phyloP scores from a whole-genome alignment of 805 yeast species.

The Millerozyma acaciae region DNA sequence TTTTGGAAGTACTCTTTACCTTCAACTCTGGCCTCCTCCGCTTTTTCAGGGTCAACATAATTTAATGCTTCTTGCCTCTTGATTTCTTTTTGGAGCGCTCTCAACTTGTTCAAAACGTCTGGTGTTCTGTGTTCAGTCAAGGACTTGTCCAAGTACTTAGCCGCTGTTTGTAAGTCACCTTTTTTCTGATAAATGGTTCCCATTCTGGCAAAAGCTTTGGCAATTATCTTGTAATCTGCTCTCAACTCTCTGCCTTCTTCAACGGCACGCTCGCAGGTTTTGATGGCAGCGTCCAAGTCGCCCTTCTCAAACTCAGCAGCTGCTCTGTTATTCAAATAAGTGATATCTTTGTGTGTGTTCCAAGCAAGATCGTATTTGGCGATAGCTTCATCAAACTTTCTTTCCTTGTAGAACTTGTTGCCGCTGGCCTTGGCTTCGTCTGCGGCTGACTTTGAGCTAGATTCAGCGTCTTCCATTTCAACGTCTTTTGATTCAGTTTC shows the following conservation, averaged over 20 bases:
- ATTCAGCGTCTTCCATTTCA: conserved; percentile 34
- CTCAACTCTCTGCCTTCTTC: conserved; percentile 86
- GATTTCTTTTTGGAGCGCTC: conserved; percentile 80
- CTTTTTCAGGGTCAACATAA: conserved; percentile 85
- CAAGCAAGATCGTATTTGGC: conserved; percentile 82
- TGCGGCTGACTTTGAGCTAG: conserved; percentile 47
- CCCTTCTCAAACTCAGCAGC: conserved; percentile 98
- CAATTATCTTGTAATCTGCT: conserved; percentile 87
- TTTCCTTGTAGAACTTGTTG: conserved; percentile 78
- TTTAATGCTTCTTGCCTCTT: conserved; percentile 73
- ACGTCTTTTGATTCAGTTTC: conserved; percentile 24
- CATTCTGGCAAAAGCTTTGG: conserved; percentile 89
- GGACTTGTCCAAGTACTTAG: conserved; percentile 78
- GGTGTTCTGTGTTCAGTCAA: conserved; percentile 97
- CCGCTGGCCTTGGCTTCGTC: conserved; percentile 79
- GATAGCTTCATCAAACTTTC: conserved; percentile 91
- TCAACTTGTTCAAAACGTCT: conserved; percentile 81
- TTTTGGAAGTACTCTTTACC: conserved; percentile 88
- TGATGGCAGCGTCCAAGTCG: conserved; percentile 79
- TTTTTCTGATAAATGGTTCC: conserved; percentile 79
- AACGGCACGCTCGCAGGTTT: conserved; percentile 76
- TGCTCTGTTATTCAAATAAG: conserved; percentile 92
- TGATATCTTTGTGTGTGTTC: conserved; percentile 75
- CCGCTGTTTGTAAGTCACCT: conserved; percentile 70
- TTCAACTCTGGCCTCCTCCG: conserved; percentile 89